phyloP scores from a whole-genome alignment of 768 basidiomycete genomes.

The Phlebiopsis gigantea region DNA sequence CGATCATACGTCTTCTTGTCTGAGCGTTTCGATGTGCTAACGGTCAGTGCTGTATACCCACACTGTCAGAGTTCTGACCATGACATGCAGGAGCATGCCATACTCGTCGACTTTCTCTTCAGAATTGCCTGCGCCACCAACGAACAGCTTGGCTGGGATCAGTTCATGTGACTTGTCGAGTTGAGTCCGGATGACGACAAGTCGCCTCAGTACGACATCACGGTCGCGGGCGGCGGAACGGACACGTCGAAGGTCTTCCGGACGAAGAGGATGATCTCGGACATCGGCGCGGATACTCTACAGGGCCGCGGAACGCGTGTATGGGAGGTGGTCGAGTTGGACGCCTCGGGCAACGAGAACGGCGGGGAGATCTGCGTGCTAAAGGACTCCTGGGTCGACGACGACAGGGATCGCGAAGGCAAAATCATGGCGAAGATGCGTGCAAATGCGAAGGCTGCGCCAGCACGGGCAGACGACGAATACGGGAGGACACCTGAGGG shows the following conservation, averaged over 20 bases:
- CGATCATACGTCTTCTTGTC: constrained; percentile 19
- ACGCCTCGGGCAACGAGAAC: background rate
- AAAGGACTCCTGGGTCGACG: constrained; percentile 5
- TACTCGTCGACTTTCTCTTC: background rate
- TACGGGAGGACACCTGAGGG: too few relatives aligned
- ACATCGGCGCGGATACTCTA: background rate
- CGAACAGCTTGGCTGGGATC: background rate
- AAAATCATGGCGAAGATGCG: background rate
- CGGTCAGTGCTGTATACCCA: constrained; percentile 4
- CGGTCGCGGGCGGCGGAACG: background rate
- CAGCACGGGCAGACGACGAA: too few relatives aligned
- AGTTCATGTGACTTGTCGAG: background rate
- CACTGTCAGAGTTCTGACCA: too few relatives aligned
- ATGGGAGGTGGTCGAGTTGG: constrained; percentile 10
- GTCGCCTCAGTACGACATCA: background rate
- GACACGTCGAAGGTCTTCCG: background rate
- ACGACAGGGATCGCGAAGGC: background rate
- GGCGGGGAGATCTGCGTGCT: too few relatives aligned
- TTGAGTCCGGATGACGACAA: background rate
- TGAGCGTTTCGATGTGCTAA: constrained; percentile 16
- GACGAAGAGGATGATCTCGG: constrained; percentile 5
- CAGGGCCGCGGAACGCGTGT: constrained; percentile 15
- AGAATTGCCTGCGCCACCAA: background rate
- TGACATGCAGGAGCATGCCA: background rate
- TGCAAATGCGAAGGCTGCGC: background rate